Evolutionary conservation across 2,329 filamentous ascomycete genomes (phyloP), one percentile per base, ranked within the genome.

Genomic region (Trichophyton simii): DNA sequence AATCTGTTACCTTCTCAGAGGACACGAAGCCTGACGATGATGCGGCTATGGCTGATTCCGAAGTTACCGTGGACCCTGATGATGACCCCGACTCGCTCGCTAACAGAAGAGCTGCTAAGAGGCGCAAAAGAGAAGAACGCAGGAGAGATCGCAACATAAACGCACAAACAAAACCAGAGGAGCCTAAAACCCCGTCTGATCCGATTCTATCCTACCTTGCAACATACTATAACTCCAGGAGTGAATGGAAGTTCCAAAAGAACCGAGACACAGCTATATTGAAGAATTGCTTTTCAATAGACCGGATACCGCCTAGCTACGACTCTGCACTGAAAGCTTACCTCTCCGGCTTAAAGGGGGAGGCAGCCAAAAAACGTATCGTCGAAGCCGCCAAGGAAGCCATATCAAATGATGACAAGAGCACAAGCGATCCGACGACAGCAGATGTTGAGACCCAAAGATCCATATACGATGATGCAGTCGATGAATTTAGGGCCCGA

Each of bases 171-270:
- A 48, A 58, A 34, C 58, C 31, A 18, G 34, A 57, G 44, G 34
- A 57, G 15, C 15, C 9, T 34, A 46, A 59, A 50, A 28, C 13
- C 11, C 13, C 34, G 11, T 61, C 62, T 36, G 58, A 69, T 5
- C 82, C 86, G 13, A 86, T 90, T 62, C 79, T 95, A 15, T 80
- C 83, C 60, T 96, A 96, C 72, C 82, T 96, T 52, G 80, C 80
- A 55, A 84, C 86, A 70, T 96, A 91, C 80, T 80, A 88, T 74
- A 81, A 81, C 61, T 81, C 85, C 63, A 85, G 85, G 62, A 78
- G 81, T 8, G 79, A 79, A 67, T 97, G 92, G 92, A 96, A 96
- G 74, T 97, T 96, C 79, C 95, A 95, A 78, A 96, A 96, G 77
- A 91, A 90, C 67, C 85, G 90, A 70, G 91, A 96, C 74, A 89